Evolutionary conservation across 805 yeast species (phyloP).

Genomic region (Lachancea lanzarotensis): DNA sequence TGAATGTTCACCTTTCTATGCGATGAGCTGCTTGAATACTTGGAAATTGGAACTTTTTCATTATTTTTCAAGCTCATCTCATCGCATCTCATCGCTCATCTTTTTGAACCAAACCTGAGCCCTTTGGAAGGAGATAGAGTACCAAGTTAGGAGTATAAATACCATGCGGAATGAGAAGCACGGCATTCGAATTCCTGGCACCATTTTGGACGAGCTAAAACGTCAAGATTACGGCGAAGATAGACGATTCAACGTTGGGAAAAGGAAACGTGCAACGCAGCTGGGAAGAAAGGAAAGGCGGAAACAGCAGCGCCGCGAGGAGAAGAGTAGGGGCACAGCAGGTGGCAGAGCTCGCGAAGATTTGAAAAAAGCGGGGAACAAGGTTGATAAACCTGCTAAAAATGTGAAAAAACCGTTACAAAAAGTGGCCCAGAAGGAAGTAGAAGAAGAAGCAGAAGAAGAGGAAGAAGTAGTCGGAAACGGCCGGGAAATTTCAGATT

Average conservation of each 20-base stretch:
- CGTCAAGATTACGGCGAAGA: slow-evolving; percentile 39
- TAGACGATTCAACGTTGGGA: slow-evolving; percentile 33
- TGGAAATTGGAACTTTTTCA: neutral
- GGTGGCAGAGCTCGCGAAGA: neutral
- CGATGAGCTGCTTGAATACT: neutral
- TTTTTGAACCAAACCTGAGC: neutral
- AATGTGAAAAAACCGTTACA: too few species aligned
- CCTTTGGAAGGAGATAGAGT: neutral
- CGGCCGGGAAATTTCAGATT: slow-evolving; percentile 3
- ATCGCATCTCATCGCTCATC: neutral
- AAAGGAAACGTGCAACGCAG: slow-evolving; percentile 27
- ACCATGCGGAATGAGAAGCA: slow-evolving; percentile 21
- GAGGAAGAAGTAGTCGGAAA: neutral
- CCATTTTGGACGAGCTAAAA: slow-evolving; percentile 47
- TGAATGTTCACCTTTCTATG: neutral
- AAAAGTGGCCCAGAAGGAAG: too few species aligned
- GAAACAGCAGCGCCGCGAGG: slow-evolving; percentile 35
- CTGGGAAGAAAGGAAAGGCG: slow-evolving; percentile 39
- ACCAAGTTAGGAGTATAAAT: neutral
- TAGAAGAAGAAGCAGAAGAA: neutral
- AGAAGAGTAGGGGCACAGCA: slow-evolving; percentile 10
- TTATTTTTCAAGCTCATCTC: neutral
- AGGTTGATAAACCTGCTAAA: too few species aligned
- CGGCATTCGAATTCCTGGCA: slow-evolving; percentile 52
- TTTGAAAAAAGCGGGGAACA: slow-evolving; percentile 3